Base-by-base conservation (phyloP, 176 grass and related monocot species). In the sorghum (Sorghum bicolor) region DNA sequence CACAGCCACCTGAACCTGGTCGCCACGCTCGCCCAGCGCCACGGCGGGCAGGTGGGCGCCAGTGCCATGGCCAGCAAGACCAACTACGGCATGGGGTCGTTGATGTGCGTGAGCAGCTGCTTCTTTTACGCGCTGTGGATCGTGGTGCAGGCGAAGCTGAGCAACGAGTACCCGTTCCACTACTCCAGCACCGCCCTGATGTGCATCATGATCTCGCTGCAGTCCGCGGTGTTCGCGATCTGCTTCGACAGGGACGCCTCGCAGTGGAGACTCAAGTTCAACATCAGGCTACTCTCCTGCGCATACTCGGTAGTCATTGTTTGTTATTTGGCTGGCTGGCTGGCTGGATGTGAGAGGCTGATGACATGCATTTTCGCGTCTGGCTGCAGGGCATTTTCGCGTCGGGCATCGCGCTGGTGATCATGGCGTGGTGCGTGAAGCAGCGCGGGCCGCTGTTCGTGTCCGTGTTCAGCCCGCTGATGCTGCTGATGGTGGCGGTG, bases 381-480 rank as follows among this genome's bases (percentile, higher is more conserved):
- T 5, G 16, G 1, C 1, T 14, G 29, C 29, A 65, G 62, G 96
- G 93, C 34, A 72, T 96, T 0, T 26, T 92, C 9, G 87, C 85
- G 8, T 94, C 96, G 0, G 96, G 89, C 1, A 65, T 99, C 7
- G 91, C 88, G 72, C 80, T 99, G 28, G 87, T 85, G 8, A 86
- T 94, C 22, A 64, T 96, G 31, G 79, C 85, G 10, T 98, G 96
- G 96, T 98, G 96, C 89, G 92, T 99, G 8, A 85, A 85, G 77
- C 84, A 87, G 9, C 87, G 87, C 2, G 96, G 96, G 0, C 96
- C 96, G 0, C 64, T 96, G 32, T 99, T 93, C 86, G 93, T 84
- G 25, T 98, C 92, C 12, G 81, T 90, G 1, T 98, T 98, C 76
- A 98, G 86, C 77, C 96, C 96, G 64, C 73, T 99, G 12, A 92